Conservation (phyloP, 1,284 basidiomycete genomes). For the Malassezia sp. region DNA sequence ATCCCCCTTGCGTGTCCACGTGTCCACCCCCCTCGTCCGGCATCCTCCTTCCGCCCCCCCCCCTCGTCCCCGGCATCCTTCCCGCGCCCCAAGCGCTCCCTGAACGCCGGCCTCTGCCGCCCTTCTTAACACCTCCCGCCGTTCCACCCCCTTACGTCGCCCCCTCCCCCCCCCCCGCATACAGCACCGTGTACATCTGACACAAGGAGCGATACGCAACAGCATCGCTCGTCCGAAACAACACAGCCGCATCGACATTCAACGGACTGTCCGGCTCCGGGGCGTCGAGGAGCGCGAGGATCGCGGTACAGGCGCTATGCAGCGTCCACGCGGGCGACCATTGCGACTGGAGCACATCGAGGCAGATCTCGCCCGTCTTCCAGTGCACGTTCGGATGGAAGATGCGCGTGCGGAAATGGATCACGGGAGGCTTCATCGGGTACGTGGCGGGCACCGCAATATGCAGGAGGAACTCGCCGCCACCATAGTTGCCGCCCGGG, state of each 20-base stretch:
- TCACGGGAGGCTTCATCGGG: slow-evolving; percentile 39
- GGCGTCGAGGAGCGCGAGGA: slow-evolving; percentile 37
- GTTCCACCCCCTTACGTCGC: too few relatives aligned
- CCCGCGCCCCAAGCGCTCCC: too few relatives aligned
- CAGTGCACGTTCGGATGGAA: slow-evolving; percentile 43
- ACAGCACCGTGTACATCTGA: slow-evolving; percentile 24
- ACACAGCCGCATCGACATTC: slow-evolving; percentile 45
- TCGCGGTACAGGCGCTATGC: slow-evolving; percentile 36
- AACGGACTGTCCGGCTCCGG: slow-evolving; percentile 45
- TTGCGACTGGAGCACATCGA: slow-evolving; percentile 39
- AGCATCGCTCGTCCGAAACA: slow-evolving; percentile 22
- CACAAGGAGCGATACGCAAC: slow-evolving; percentile 27
- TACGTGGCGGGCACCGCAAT: slow-evolving; percentile 30
- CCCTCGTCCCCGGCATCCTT: too few relatives aligned
- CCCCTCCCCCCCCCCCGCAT: slow-evolving; percentile 1
- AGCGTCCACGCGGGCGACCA: slow-evolving; percentile 47
- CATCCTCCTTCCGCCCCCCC: too few relatives aligned
- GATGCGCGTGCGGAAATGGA: slow-evolving; percentile 34
- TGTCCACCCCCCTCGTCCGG: too few relatives aligned
- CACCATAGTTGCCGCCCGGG: slow-evolving; percentile 20
- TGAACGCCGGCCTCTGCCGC: too few relatives aligned
- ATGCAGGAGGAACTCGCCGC: slow-evolving; percentile 26
- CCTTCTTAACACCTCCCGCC: too few relatives aligned
- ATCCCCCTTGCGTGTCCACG: too few relatives aligned
- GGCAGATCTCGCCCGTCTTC: slow-evolving; percentile 45